phyloP scores from a whole-genome alignment of 179 eudicot species.

The Beta macrorhiza region DNA sequence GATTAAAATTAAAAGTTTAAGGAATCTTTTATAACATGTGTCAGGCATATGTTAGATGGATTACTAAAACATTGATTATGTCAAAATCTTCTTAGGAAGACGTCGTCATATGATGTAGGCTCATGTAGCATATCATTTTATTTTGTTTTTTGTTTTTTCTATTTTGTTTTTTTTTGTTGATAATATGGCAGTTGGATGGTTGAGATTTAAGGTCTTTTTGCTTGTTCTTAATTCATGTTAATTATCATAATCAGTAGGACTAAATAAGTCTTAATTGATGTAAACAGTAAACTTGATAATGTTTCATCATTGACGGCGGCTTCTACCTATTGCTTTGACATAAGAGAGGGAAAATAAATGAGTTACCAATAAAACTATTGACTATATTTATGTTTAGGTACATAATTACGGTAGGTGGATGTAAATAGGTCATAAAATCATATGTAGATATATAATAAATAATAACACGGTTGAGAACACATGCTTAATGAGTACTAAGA shows the following conservation, averaged over 20 bases:
- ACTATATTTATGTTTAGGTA: too few species aligned
- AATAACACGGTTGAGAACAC: too few species aligned
- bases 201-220: conserved; percentile 5
- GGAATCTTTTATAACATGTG: conserved; percentile 25
- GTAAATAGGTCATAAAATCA: too few species aligned
- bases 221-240: not conserved
- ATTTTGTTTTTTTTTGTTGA: not conserved
- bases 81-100: not conserved
- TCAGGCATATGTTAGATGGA: conserved; percentile 21
- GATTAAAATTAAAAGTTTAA: conserved; percentile 12
- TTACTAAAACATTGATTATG: not conserved
- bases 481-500: too few species aligned
- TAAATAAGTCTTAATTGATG: not conserved
- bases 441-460: too few species aligned
- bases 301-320: conserved; percentile 9
- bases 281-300: not conserved
- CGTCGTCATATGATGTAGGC: conserved; percentile 14
- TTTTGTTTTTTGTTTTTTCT: too few species aligned
- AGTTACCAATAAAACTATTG: too few species aligned
- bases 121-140: not conserved
- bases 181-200: conserved; percentile 21
- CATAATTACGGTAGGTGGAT: too few species aligned
- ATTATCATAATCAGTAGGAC: not conserved
- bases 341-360: too few species aligned
- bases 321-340: not conserved